Base-by-base conservation (phyloP, 139 green algal species). In the Chlamydomonas sp. region DNA sequence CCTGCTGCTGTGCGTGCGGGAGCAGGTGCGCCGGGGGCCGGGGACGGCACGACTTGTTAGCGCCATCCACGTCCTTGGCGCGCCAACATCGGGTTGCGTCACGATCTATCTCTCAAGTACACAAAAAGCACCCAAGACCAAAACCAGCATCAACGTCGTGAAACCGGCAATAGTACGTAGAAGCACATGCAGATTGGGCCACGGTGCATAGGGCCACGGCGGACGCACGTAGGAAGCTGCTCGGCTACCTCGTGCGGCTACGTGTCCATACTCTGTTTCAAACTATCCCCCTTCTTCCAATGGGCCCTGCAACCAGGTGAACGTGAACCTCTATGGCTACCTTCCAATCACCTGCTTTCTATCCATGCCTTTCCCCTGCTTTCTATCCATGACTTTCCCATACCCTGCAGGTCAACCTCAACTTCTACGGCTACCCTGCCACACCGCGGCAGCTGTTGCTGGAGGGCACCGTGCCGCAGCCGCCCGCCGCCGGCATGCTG, bases 341-440 rank as follows among this genome's bases (percentile, higher is more conserved):
- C 31, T 49, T 49, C 31, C 31, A 49, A 49, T 49, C 31, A 49
- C 31, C 31, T 49, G 31, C 31, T 49, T 49, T 49, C 31, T 49
- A 49, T 49, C 31, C 31, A 49, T 49, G 31, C 31, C 31, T 49
- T 49, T 64, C 75, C 75, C 6, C 31, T 49, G 31, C 31, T 49
- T 49, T 49, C 31, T 49, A 49, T 49, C 31, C 31, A 49, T 49
- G 31, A 0, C 31, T 49, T 49, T 64, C 75, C 75, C 6, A 63
- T 31, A 2, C 67, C 67, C 71, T 79, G 81, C 74, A 74, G 12
- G 88, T 91, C 4, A 95, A 96, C 85, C 78, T 82, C 58, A 79
- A 86, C 64, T 96, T 96, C 86, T 96, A 96, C 72, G 91, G 91
- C 20, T 90, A 92, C 59, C 85, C 90, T 12, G 81, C 95, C 14